Base-by-base conservation (phyloP, 345 rosid genomes). In the Angophora floribunda region DNA sequence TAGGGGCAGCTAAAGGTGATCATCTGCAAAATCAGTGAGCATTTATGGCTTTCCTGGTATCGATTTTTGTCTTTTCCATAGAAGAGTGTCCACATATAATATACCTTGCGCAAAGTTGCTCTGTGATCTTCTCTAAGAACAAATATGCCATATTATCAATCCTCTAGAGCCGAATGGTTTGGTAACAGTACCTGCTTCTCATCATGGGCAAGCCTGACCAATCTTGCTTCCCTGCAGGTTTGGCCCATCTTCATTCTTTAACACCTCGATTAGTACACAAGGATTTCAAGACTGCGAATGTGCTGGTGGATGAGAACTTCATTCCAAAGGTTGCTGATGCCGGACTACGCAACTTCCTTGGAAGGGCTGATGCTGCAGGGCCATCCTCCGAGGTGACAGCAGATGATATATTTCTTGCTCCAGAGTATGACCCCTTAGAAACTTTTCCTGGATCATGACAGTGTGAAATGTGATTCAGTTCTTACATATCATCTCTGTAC, bases 1-100 rank as follows among this genome's bases (percentile, higher is more conserved):
- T 93, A 63, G 98, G 95, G 95, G 97, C 99, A 86, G 99, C 98
- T 93, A 96, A 93, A 98, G 99, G 99, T 98, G 97, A 93, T 93
- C 94, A 90, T 94, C 90, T 94, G 93, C 96, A 93, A 95, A 95
- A 93, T 91, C 95, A 94, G 95, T 94, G 96, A 95, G 95, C 95
- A 92, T 95, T 93, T 93, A 82, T 93, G 94, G 96, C 94, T 94
- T 95, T 96, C 94, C 93, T 90, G 95, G 94, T 93, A 92, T 93
- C 92, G 67, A 90, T 91, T 93, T 93, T 92, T 91, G 92, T 92
- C 91, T 92, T 91, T 87, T 91, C 41, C 28, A 1, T 85, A 70
- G 88, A 89, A 92, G 89, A 79, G 84, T 49, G 90, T 85, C 86
- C 57, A 30, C 79, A 87, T 89, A 82, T 57, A 59, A 88, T 51